Evolutionary conservation across 352 stramenopile genomes (phyloP).

Genomic region (Pythium periplocum): DNA sequence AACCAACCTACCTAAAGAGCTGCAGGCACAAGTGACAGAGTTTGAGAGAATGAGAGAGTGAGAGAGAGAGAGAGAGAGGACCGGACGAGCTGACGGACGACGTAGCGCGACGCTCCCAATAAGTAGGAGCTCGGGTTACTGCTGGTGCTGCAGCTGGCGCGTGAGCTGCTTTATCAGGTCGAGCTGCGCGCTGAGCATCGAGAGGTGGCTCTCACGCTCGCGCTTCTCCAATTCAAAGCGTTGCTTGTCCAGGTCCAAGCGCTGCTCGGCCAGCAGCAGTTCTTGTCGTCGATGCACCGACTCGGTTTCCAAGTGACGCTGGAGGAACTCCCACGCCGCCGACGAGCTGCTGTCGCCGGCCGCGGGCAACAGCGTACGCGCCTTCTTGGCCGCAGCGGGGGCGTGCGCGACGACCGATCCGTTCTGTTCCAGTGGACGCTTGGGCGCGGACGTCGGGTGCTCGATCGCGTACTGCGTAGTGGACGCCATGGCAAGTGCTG

Average conservation of each 20-base stretch:
- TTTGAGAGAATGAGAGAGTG: no score
- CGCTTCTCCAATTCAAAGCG: constrained; percentile 20
- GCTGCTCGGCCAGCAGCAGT: constrained; percentile 14
- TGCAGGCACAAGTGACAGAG: no score
- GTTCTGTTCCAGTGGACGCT: constrained; percentile 13
- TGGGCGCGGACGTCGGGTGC: neutral
- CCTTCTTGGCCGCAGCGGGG: constrained; percentile 5
- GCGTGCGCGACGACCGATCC: neutral
- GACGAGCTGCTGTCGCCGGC: constrained; percentile 1
- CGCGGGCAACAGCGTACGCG: neutral
- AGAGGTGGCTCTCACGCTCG: constrained; percentile 16
- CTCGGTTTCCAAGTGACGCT: constrained; percentile 15
- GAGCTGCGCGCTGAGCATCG: constrained; percentile 14
- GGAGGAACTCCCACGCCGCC: constrained; percentile 14
- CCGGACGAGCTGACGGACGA: no score
- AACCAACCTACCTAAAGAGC: no score
- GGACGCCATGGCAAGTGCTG: no score
- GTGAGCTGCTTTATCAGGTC: constrained; percentile 22
- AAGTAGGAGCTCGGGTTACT: neutral
- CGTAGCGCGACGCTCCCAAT: no score
- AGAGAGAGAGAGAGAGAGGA: no score
- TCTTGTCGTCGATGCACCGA: constrained; percentile 10
- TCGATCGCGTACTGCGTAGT: no score
- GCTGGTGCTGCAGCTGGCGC: constrained; percentile 10
- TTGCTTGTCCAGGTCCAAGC: constrained; percentile 17